Conservation (phyloP, 805 yeast genomes). For the Starmera amethionina region DNA sequence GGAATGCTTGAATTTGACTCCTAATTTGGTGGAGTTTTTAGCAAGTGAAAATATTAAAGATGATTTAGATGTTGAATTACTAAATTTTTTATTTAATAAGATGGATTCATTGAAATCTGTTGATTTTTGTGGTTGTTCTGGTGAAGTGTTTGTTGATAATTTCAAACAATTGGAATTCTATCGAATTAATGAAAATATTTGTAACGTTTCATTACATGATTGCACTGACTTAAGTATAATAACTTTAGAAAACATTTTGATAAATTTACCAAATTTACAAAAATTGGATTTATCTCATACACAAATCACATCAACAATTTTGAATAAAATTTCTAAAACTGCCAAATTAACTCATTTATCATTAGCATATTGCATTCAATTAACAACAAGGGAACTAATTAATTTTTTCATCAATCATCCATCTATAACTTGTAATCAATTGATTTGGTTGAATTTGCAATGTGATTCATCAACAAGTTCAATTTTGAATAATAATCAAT, state of each 20-base stretch:
- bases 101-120: slow-evolving; percentile 52
- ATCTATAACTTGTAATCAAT: slow-evolving; percentile 35
- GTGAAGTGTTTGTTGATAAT: slow-evolving; percentile 48
- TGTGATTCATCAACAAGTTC: slow-evolving; percentile 54
- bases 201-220: slow-evolving; percentile 67
- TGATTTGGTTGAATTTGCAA: slow-evolving; percentile 60
- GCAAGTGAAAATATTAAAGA: slow-evolving; percentile 81
- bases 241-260: slow-evolving; percentile 47
- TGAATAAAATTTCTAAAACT: slow-evolving; percentile 42
- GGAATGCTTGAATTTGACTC: slow-evolving; percentile 50
- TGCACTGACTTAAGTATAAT: slow-evolving; percentile 66
- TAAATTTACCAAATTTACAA: slow-evolving; percentile 44
- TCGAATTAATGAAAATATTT: slow-evolving; percentile 7
- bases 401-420: slow-evolving; percentile 68
- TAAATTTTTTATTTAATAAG: slow-evolving; percentile 43
- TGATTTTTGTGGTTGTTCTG: slow-evolving; percentile 86
- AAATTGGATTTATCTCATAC: slow-evolving; percentile 79
- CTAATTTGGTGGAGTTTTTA: slow-evolving; percentile 66
- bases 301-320: slow-evolving; percentile 53
- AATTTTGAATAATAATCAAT: slow-evolving; percentile 44
- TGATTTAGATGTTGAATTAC: slow-evolving; percentile 57
- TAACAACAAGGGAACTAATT: slow-evolving; percentile 64
- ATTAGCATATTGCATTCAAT: slow-evolving; percentile 49
- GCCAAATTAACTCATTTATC: slow-evolving; percentile 69
- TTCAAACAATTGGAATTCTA: slow-evolving; percentile 31